A percentile compares a stretch with the other conserved stretches of the same genome.
Evolutionary conservation across 148 eudicot species (phyloP).

Genomic region (Polygonum maritimum): DNA sequence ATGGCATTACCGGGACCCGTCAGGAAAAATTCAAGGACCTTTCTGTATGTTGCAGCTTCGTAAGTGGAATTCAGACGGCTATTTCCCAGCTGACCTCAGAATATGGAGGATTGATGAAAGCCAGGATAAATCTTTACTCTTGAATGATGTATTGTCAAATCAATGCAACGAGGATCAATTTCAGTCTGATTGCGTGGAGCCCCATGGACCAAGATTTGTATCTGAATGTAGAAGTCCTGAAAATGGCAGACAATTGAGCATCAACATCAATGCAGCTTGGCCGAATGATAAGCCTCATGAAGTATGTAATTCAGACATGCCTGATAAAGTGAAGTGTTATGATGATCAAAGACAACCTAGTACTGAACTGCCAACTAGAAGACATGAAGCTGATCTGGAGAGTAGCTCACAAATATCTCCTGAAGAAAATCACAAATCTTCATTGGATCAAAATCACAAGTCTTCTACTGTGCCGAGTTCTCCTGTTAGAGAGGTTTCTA

Average conservation of each 20-base stretch:
- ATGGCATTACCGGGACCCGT: conserved; percentile 89
- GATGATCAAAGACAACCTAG: conserved; percentile 21
- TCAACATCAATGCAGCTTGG: conserved; percentile 20
- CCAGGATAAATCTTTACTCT: conserved; percentile 50
- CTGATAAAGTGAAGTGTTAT: conserved; percentile 18
- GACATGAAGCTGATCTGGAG: conserved; percentile 23
- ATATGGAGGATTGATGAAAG: conserved; percentile 59
- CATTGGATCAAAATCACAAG: conserved; percentile 17
- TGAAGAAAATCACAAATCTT: conserved; percentile 24
- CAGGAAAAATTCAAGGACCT: conserved; percentile 81
- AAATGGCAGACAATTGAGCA: conserved; percentile 20
- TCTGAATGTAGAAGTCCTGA: conserved; percentile 19
- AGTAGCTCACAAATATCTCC: conserved; percentile 26
- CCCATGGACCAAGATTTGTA: conserved; percentile 24
- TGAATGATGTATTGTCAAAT: conserved; percentile 51
- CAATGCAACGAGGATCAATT: conserved; percentile 4
- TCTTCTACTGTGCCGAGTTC: conserved; percentile 3
- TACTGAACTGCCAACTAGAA: conserved; percentile 20
- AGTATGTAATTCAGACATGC: conserved; percentile 22
- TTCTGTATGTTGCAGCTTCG: conserved; percentile 69
- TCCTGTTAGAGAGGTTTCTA: conserved; percentile 26
- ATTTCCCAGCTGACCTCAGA: conserved; percentile 68
- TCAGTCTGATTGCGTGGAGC: conserved; percentile 12
- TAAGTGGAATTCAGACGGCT: conserved; percentile 72
- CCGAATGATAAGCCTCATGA: conserved; percentile 25